phyloP scores from a whole-genome alignment of 2,329 filamentous ascomycete genomes.

The Colletotrichum brevisporum region DNA sequence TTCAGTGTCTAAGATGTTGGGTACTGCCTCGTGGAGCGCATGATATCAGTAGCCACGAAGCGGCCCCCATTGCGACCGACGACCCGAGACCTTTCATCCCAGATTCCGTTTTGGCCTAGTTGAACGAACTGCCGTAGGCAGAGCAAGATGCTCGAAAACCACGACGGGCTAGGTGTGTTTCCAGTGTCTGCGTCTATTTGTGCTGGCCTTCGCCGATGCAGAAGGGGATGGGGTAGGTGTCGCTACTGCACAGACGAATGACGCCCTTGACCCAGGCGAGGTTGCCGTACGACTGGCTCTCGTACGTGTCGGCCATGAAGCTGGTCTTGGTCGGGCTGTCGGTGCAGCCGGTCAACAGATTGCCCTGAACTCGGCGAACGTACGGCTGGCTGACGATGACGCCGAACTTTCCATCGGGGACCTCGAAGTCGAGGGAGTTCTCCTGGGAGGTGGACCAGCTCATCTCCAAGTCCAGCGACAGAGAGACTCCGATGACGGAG shows the following conservation, averaged over 20 bases:
- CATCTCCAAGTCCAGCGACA: conserved; percentile 43
- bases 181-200: conserved; percentile 12
- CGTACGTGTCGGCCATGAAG: conserved; percentile 53
- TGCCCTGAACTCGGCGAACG: conserved; percentile 50
- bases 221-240: conserved; percentile 52
- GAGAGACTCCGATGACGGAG: conserved; percentile 32
- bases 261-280: conserved; percentile 56
- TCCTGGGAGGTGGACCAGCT: conserved; percentile 13
- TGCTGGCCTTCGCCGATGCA: conserved; percentile 52
- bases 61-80: too few relatives aligned
- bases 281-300: conserved; percentile 47
- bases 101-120: too few relatives aligned
- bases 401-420: conserved; percentile 54
- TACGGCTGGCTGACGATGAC: conserved; percentile 55
- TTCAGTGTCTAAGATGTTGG: too few relatives aligned
- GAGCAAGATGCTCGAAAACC: too few relatives aligned
- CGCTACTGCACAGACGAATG: conserved; percentile 54
- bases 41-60: too few relatives aligned
- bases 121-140: too few relatives aligned
- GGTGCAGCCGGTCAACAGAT: conserved; percentile 49
- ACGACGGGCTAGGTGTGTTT: too few relatives aligned
- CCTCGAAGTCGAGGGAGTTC: conserved; percentile 45
- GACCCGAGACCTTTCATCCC: too few relatives aligned
- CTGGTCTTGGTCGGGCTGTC: conserved; percentile 45
- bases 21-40: too few relatives aligned